Evolutionary conservation across 2,329 filamentous ascomycete genomes (phyloP).

Genomic region (Didymosphaeria variabile): DNA sequence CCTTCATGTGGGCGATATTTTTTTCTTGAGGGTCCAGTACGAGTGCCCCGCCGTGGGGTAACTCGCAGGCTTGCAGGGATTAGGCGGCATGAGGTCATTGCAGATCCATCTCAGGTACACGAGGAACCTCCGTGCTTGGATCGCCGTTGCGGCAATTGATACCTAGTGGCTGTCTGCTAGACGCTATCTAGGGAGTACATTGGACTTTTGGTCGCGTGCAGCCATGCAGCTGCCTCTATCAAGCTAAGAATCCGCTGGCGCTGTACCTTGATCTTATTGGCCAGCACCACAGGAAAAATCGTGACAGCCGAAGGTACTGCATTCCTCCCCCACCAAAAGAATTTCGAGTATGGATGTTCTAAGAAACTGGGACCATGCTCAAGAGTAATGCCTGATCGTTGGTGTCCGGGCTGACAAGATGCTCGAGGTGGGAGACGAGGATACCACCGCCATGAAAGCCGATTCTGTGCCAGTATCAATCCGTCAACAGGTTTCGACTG

Average conservation of each 20-base stretch:
- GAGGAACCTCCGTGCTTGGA: background rate
- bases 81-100: constrained; percentile 8
- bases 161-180: background rate
- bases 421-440: background rate
- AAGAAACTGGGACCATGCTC: too few relatives aligned
- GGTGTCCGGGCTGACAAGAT: background rate
- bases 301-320: too few relatives aligned
- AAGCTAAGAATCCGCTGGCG: background rate
- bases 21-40: constrained; percentile 8
- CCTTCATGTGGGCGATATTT: background rate
- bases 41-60: constrained; percentile 11
- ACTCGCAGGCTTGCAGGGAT: background rate
- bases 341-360: too few relatives aligned
- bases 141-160: background rate
- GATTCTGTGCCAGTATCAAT: background rate
- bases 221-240: background rate
- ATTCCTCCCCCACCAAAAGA: too few relatives aligned
- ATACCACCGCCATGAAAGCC: background rate
- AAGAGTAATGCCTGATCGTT: too few relatives aligned
- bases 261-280: background rate
- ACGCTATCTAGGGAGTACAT: background rate
- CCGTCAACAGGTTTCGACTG: background rate
- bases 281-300: background rate
- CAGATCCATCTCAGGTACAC: constrained; percentile 2
- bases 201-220: background rate